Base-by-base conservation (phyloP, 306 rosid species). In the Begonia masoniana region DNA sequence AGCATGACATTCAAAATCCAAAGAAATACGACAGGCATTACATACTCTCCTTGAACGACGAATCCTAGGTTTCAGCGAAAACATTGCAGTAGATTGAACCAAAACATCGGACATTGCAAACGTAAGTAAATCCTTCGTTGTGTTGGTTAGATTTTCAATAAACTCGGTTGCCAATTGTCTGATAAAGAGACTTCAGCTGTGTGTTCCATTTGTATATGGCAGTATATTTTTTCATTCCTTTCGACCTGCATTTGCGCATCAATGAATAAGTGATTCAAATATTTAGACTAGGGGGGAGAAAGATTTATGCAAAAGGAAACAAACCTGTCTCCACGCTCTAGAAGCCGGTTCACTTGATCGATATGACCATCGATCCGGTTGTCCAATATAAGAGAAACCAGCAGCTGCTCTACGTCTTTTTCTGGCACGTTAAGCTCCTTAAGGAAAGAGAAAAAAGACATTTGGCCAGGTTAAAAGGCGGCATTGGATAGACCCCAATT, bases 191-290 rank as follows among this genome's bases (percentile, higher is more conserved):
- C 68, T 71, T 82, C 42, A 88, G 82, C 68, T 88, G 97, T 26
- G 86, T 77, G 72, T 88, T 88, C 97, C 96, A 91, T 72, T 91
- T 91, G 68, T 91, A 94, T 55, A 91, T 59, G 7, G 94, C 99
- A 17, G 93, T 70, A 64, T 84, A 88, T 73, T 88, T 88, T 66
- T 88, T 88, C 95, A 78, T 77, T 72, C 97, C 97, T 72, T 88
- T 88, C 10, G 94, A 87, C 82, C 94, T 87, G 84, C 52, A 68
- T 39, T 36, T 14, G n/a, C 15, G 13, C 7, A n/a, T 45, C n/a
- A 5, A 31, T 7, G 39, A 6, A 31, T 21, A 6, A 31, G 39
- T 31, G 39, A 31, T 31, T 31, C 39, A 7, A 31, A 7, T 31
- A 1, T 31, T 31, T 31, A 5, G 39, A 31, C 7, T 3, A 31